Conservation (phyloP, 495 filamentous ascomycete species). For the Parachaetomium inaequale region DNA sequence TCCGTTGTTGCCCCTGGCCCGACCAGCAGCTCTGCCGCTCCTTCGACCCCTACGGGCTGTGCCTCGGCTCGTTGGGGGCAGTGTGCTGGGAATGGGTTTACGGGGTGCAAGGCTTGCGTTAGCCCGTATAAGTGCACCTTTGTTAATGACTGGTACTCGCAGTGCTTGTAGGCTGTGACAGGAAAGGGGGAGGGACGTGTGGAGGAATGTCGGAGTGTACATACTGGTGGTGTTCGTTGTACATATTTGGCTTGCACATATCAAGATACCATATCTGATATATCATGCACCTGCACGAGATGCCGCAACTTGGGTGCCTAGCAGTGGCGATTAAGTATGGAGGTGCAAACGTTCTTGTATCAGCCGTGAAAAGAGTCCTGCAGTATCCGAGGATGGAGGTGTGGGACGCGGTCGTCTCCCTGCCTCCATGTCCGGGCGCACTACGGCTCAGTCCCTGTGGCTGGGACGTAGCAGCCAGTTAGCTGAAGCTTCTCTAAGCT, state of each 20-base stretch:
- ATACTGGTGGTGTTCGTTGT: background rate
- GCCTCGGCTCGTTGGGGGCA: constrained; percentile 34
- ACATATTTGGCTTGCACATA: background rate
- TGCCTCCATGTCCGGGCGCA: too few relatives aligned
- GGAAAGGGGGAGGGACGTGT: background rate
- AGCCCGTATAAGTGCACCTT: constrained; percentile 31
- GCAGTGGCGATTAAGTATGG: too few relatives aligned
- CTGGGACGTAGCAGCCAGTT: too few relatives aligned
- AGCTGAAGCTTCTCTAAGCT: too few relatives aligned
- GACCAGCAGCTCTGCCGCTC: constrained; percentile 20
- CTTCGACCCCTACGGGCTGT: constrained; percentile 32
- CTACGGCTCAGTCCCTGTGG: too few relatives aligned
- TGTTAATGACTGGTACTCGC: constrained; percentile 35
- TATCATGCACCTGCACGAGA: too few relatives aligned
- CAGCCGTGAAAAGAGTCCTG: too few relatives aligned
- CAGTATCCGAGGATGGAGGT: too few relatives aligned
- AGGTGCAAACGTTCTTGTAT: too few relatives aligned
- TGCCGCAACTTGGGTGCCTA: too few relatives aligned
- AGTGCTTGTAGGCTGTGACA: constrained; percentile 29
- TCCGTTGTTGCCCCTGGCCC: background rate
- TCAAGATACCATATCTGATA: background rate
- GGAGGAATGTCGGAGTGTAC: too few relatives aligned
- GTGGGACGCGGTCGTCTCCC: too few relatives aligned
- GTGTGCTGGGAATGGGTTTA: constrained; percentile 47
- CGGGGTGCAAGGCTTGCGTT: constrained; percentile 38